Evolutionary conservation across 805 yeast species (phyloP).

Genomic region (Starmerella scarabaei): DNA sequence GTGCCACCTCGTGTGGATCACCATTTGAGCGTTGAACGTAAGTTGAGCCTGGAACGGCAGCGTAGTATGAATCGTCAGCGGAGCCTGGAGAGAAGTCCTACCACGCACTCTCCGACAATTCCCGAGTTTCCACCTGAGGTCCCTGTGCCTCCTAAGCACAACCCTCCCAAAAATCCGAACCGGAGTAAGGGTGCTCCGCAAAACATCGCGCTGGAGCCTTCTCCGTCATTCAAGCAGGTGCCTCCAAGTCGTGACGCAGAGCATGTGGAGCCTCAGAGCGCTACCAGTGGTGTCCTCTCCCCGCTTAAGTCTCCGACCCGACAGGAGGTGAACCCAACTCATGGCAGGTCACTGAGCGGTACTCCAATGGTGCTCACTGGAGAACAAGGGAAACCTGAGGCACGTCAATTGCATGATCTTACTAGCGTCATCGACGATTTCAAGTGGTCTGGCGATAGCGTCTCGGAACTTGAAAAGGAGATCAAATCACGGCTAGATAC

Average conservation of each 20-base stretch:
- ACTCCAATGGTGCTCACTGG: too few relatives aligned
- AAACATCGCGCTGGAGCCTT: not conserved
- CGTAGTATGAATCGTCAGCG: not conserved
- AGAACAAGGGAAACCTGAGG: not conserved
- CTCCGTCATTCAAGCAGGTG: not conserved
- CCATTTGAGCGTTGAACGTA: not conserved
- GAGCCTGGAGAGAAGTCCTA: not conserved
- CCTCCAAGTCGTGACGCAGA: not conserved
- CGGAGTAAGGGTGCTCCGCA: not conserved
- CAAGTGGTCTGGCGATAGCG: constrained; percentile 56
- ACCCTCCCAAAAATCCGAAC: not conserved
- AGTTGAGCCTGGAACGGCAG: not conserved
- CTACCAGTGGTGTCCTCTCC: not conserved
- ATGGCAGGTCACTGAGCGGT: not conserved
- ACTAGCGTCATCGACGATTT: constrained; percentile 60
- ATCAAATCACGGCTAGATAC: constrained; percentile 46
- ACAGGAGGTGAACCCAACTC: not conserved
- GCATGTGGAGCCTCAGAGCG: not conserved
- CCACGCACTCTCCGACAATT: not conserved
- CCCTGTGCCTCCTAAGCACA: not conserved
- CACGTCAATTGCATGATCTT: constrained; percentile 29
- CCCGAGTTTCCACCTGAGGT: not conserved
- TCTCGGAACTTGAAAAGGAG: constrained; percentile 43
- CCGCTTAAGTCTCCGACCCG: constrained; percentile 7
- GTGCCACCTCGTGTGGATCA: constrained; percentile 2